These are phyloP conservation scores for Chaetomium sp. DNA, from an alignment of 2,329 filamentous ascomycete genomes.

Conservation along the genomic window DNA sequence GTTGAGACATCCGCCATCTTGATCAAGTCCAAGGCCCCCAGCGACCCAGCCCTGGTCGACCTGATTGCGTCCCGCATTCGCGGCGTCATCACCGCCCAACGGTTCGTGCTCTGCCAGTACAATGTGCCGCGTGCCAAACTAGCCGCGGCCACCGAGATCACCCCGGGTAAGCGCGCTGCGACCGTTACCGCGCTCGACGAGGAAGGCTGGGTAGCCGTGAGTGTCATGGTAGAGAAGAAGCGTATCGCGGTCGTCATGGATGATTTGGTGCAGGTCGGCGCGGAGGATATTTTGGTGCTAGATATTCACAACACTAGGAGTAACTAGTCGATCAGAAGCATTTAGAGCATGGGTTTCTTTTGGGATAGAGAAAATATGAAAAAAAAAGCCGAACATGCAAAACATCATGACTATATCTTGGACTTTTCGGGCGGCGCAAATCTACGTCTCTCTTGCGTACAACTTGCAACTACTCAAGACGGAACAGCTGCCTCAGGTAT, in stretches of 20 bases:
- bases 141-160: conserved; percentile 63
- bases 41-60: conserved; percentile 72
- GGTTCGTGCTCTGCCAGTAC: conserved; percentile 92
- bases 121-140: conserved; percentile 74
- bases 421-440: no score
- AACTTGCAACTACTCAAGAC: no score
- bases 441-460: no score
- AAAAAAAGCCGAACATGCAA: not conserved
- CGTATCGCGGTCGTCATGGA: conserved; percentile 83
- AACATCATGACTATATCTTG: no score
- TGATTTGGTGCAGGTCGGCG: conserved; percentile 66
- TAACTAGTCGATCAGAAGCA: conserved; percentile 5
- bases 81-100: conserved; percentile 92
- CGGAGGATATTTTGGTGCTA: conserved; percentile 77
- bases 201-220: conserved; percentile 89
- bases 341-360: not conserved
- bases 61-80: conserved; percentile 80
- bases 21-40: conserved; percentile 81
- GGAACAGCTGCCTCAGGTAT: no score
- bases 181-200: conserved; percentile 87
- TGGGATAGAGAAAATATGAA: not conserved
- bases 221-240: conserved; percentile 87
- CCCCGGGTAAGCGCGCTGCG: conserved; percentile 87
- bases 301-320: conserved; percentile 65
- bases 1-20: conserved; percentile 81